A percentile compares a stretch with the other conserved stretches of the same genome.
phyloP scores from a whole-genome alignment of 1,284 basidiomycete genomes.

The Termitomyces sp. region DNA sequence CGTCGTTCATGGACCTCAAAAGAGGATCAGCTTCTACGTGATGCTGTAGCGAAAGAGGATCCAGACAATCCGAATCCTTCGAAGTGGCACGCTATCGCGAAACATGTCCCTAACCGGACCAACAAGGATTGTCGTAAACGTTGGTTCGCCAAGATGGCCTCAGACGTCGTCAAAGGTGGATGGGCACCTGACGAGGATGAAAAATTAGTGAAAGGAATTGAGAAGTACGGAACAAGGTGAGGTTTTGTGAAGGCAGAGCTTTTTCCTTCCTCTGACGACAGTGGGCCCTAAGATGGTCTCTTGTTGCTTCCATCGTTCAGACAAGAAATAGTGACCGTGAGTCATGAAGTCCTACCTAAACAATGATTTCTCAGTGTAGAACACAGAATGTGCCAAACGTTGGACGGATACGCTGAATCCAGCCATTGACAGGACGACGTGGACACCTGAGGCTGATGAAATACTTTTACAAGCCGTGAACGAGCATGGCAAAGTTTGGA shows the following conservation, averaged over 20 bases:
- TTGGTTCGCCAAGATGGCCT: conserved; percentile 58
- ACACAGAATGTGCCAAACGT: conserved; percentile 50
- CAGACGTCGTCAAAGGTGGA: conserved; percentile 53
- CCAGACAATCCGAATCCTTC: conserved; percentile 48
- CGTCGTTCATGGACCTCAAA: conserved; percentile 52
- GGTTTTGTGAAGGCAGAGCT: background rate
- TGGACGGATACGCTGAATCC: conserved; percentile 57
- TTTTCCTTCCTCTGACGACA: background rate
- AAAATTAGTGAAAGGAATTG: conserved; percentile 48
- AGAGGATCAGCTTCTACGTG: conserved; percentile 50
- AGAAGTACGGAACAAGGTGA: conserved; percentile 48
- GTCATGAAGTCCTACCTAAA: conserved; percentile 18
- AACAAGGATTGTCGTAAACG: conserved; percentile 59
- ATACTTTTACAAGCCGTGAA: conserved; percentile 47
- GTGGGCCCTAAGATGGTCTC: conserved; percentile 41
- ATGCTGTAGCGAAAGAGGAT: conserved; percentile 50
- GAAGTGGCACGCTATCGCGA: conserved; percentile 57
- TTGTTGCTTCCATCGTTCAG: conserved; percentile 48
- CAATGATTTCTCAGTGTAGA: conserved; percentile 13
- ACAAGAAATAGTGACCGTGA: conserved; percentile 53
- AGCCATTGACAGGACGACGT: conserved; percentile 51
- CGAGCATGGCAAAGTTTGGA: conserved; percentile 53
- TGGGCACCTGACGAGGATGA: conserved; percentile 57
- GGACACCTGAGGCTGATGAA: conserved; percentile 48
- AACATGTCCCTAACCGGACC: conserved; percentile 52